A percentile compares a stretch with the other conserved stretches of the same genome.
Evolutionary conservation across 768 basidiomycete genomes (phyloP).

Genomic region (Boletus huronensis): DNA sequence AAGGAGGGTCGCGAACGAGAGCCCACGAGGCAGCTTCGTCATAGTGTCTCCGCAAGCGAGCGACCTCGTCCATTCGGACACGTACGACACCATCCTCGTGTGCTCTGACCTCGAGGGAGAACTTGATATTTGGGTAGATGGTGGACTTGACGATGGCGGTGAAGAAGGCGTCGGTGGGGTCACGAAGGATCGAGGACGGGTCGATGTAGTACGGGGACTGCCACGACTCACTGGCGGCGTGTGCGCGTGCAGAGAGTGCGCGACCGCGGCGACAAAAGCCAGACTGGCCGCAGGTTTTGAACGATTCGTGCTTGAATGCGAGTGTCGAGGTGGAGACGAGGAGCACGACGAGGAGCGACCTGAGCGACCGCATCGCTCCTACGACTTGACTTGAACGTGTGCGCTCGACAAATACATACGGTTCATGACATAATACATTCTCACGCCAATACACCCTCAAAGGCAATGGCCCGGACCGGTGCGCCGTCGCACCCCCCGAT

Average conservation of each 20-base stretch:
- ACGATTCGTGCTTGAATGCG: slow-evolving; percentile 79
- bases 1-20: slow-evolving; percentile 64
- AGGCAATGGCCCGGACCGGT: slow-evolving; percentile 61
- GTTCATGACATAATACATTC: slow-evolving; percentile 11
- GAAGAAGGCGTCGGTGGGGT: slow-evolving; percentile 56
- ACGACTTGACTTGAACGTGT: neutral
- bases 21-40: slow-evolving; percentile 93
- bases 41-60: slow-evolving; percentile 77
- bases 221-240: slow-evolving; percentile 58
- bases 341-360: slow-evolving; percentile 32
- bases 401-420: too few species aligned
- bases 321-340: slow-evolving; percentile 33
- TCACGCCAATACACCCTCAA: slow-evolving; percentile 11
- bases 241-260: slow-evolving; percentile 72
- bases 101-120: slow-evolving; percentile 76
- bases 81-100: slow-evolving; percentile 87
- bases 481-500: slow-evolving; percentile 61
- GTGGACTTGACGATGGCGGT: slow-evolving; percentile 74
- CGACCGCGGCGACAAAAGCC: slow-evolving; percentile 94
- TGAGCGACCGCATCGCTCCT: slow-evolving; percentile 19
- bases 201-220: slow-evolving; percentile 84
- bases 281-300: slow-evolving; percentile 92
- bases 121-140: slow-evolving; percentile 81
- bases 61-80: slow-evolving; percentile 89
- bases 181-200: slow-evolving; percentile 46